phyloP scores from a whole-genome alignment of 192 early-diverging fungal genomes.

The Linnemannia hyalina region DNA sequence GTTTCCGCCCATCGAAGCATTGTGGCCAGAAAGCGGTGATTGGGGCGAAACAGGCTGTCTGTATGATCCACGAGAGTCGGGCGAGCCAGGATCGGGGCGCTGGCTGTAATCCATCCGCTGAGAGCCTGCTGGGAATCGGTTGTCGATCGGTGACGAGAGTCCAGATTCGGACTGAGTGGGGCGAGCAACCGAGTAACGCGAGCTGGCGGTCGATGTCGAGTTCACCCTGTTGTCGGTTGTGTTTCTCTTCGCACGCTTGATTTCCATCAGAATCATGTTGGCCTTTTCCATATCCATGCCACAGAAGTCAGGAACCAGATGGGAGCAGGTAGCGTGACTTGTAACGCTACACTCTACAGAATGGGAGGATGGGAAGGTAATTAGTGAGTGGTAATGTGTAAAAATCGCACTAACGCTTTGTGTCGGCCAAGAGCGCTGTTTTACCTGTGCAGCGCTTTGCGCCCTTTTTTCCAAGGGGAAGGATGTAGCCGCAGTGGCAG shows the following conservation, averaged over 20 bases:
- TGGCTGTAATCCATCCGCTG: conserved; percentile 26
- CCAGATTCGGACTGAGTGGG: conserved; percentile 33
- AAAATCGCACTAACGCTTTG: background rate
- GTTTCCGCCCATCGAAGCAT: background rate
- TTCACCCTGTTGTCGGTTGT: conserved; percentile 53
- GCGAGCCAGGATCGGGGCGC: conserved; percentile 44
- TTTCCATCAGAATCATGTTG: conserved; percentile 87
- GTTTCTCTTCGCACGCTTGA: conserved; percentile 72
- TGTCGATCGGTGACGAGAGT: conserved; percentile 44
- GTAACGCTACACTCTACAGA: conserved; percentile 84
- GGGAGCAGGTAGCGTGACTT: conserved; percentile 87
- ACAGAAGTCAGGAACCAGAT: conserved; percentile 93
- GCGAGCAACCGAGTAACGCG: conserved; percentile 28
- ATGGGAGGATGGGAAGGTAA: background rate
- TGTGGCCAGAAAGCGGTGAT: conserved; percentile 20
- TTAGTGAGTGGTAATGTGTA: background rate
- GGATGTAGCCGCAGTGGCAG: conserved; percentile 97
- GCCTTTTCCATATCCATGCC: conserved; percentile 91
- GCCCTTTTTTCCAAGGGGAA: conserved; percentile 83
- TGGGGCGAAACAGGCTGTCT: conserved; percentile 44
- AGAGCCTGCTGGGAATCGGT: conserved; percentile 45
- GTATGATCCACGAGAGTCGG: conserved; percentile 46
- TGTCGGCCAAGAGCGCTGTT: background rate
- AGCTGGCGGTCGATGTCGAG: conserved; percentile 33
- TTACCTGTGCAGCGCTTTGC: conserved; percentile 68